phyloP scores from a whole-genome alignment of 257 asterid species.

The Nicotiana knightiana region DNA sequence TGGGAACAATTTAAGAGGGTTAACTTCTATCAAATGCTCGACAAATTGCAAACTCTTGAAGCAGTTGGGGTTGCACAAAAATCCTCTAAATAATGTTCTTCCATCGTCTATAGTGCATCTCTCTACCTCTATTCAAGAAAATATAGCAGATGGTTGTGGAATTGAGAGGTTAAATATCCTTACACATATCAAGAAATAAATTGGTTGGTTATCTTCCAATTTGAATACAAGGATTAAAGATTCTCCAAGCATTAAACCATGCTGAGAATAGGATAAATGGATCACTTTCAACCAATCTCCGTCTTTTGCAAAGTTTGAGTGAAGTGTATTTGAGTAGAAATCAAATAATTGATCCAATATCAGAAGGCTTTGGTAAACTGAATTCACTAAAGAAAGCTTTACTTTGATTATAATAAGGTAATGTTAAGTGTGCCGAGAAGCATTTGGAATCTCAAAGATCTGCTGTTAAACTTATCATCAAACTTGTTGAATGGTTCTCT shows the following conservation, averaged over 20 bases:
- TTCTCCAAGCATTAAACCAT: no score
- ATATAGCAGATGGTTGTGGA: no score
- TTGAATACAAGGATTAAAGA: no score
- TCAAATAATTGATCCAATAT: constrained; percentile 22
- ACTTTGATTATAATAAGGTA: constrained; percentile 12
- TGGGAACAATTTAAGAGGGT: constrained; percentile 16
- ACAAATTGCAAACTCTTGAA: not conserved
- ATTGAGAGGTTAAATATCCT: no score
- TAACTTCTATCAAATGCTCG: not conserved
- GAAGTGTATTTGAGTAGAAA: not conserved
- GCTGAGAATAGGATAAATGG: no score
- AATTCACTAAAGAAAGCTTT: not conserved
- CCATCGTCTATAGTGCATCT: no score
- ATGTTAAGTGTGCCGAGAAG: constrained; percentile 16
- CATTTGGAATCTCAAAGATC: constrained; percentile 19
- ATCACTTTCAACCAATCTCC: not conserved
- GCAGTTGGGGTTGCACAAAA: no score
- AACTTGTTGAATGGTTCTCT: constrained; percentile 17
- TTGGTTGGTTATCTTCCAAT: no score
- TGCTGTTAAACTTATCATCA: constrained; percentile 18
- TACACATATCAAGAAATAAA: no score
- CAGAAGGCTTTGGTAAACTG: constrained; percentile 17
- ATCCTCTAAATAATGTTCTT: no score
- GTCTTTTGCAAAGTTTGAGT: not conserved
- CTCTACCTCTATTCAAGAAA: no score